Evolutionary conservation across 768 basidiomycete species (phyloP).

Genomic region (Mycena crocata): DNA sequence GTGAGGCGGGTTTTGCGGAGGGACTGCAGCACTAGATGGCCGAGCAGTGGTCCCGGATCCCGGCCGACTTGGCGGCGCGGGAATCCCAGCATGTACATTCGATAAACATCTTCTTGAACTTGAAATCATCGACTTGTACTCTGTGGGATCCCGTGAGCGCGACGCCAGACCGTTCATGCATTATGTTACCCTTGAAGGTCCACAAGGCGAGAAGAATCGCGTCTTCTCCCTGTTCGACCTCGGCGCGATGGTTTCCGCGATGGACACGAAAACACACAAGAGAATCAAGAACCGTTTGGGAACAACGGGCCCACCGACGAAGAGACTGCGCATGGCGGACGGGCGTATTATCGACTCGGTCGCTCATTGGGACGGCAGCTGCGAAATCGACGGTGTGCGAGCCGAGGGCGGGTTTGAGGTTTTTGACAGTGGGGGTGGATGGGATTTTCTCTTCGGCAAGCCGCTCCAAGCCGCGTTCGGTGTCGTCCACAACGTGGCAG

Average conservation of each 20-base stretch:
- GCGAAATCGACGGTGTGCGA: conserved; percentile 26
- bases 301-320: conserved; percentile 18
- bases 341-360: conserved; percentile 33
- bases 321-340: conserved; percentile 45
- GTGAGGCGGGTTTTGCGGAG: background rate
- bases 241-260: conserved; percentile 3
- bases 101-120: background rate
- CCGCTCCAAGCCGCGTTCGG: conserved; percentile 27
- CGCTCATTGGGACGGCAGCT: conserved; percentile 34
- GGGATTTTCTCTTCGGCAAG: conserved; percentile 33
- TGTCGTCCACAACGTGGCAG: conserved; percentile 29
- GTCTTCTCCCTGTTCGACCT: background rate
- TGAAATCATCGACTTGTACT: conserved; percentile 1
- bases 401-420: conserved; percentile 32
- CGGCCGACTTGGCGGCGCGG: conserved; percentile 11
- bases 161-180: background rate
- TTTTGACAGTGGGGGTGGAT: conserved; percentile 35
- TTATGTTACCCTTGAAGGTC: background rate
- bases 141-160: background rate
- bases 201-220: background rate
- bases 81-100: background rate
- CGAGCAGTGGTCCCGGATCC: background rate
- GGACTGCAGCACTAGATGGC: conserved; percentile 1
- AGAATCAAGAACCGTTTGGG: background rate
- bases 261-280: background rate